Percentiles rank a stretch among this genome's conserved stretches.
Conservation (phyloP, 2,329 filamentous ascomycete species). For the Penicillium sp. region DNA sequence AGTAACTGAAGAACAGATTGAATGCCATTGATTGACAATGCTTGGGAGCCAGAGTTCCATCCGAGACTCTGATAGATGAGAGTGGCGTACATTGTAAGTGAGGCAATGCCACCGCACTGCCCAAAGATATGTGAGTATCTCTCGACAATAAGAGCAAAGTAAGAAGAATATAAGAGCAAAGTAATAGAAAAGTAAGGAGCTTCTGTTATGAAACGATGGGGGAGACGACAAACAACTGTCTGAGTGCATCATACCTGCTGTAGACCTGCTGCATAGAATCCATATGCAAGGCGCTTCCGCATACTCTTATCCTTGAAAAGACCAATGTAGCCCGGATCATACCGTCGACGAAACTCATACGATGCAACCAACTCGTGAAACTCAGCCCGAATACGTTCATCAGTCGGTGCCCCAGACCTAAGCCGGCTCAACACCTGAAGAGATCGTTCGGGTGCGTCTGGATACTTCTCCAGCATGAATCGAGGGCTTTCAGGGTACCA, state of each 20-base stretch:
- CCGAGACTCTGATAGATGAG: constrained; percentile 39
- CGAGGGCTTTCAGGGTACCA: constrained; percentile 38
- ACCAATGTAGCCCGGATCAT: constrained; percentile 29
- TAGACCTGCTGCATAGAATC: constrained; percentile 33
- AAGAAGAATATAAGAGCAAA: too few relatives aligned
- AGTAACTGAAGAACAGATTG: constrained; percentile 38
- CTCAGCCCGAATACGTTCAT: constrained; percentile 31
- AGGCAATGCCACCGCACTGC: constrained; percentile 27
- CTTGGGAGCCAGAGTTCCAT: constrained; percentile 35
- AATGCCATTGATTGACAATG: constrained; percentile 38
- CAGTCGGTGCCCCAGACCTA: constrained; percentile 27
- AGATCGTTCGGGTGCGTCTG: constrained; percentile 29
- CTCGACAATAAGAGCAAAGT: too few relatives aligned
- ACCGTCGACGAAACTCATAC: constrained; percentile 31
- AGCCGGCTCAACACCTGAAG: constrained; percentile 31
- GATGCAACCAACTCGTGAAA: constrained; percentile 38
- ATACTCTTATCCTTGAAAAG: constrained; percentile 28
- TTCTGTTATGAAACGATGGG: too few relatives aligned
- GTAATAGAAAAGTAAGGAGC: too few relatives aligned
- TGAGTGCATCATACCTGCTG: constrained; percentile 22
- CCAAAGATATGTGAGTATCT: background rate
- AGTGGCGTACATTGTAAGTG: constrained; percentile 38
- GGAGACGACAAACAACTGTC: background rate
- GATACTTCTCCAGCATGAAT: constrained; percentile 35
- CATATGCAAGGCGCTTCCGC: constrained; percentile 37